Percentiles rank a stretch among this genome's conserved stretches.
Evolutionary conservation across 108 stramenopile genomes (phyloP).

Genomic region (Halocafeteria seosinensis): DNA sequence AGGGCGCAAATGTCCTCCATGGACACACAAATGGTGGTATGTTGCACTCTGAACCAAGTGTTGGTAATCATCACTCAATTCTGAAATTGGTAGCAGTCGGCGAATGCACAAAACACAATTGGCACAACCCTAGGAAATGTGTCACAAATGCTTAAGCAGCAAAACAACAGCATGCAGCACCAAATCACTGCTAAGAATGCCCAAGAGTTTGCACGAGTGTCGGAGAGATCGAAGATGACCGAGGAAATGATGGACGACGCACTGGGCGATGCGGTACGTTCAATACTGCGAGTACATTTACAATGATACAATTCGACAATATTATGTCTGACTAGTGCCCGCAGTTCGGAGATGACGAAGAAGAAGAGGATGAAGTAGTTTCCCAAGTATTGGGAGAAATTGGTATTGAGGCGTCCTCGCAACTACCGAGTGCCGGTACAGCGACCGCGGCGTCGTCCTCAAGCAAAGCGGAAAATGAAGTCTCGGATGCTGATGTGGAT

Average conservation of each 20-base stretch:
- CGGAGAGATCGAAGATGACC: neutral
- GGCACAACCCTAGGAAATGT: neutral
- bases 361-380: conserved; percentile 2
- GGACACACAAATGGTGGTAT: neutral
- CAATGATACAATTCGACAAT: no score
- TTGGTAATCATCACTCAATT: neutral
- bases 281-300: no score
- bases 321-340: no score
- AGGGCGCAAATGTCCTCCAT: neutral
- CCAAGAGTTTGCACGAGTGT: neutral
- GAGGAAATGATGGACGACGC: conserved; percentile 12
- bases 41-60: neutral
- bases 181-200: neutral
- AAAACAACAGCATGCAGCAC: neutral
- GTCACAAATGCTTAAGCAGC: neutral
- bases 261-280: conserved; percentile 1
- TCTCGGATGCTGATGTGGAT: no score
- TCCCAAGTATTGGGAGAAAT: conserved; percentile 2
- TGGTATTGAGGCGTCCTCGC: no score
- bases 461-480: no score
- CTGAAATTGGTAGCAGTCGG: neutral
- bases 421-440: no score
- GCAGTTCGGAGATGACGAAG: neutral
- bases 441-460: no score
- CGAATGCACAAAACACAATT: neutral